Evolutionary conservation across 495 filamentous ascomycete species (phyloP).

Genomic region (Aspergillus ostianus): DNA sequence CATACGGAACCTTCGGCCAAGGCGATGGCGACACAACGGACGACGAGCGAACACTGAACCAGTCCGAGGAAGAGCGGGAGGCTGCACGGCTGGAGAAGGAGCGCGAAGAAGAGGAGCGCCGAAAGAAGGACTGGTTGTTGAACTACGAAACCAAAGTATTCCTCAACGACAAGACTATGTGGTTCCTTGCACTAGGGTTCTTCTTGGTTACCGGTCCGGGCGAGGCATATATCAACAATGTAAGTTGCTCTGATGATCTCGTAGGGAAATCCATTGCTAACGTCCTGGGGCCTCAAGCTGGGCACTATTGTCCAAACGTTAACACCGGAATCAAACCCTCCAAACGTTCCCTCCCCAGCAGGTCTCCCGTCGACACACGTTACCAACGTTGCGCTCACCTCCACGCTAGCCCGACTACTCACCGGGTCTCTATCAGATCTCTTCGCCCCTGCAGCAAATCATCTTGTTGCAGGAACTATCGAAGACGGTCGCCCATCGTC

Average conservation of each 20-base stretch:
- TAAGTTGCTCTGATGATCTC: conserved; percentile 18
- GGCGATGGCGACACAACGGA: conserved; percentile 29
- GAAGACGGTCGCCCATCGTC: conserved; percentile 28
- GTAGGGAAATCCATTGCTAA: background rate
- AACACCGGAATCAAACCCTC: conserved; percentile 57
- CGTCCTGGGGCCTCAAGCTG: conserved; percentile 42
- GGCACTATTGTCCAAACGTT: conserved; percentile 90
- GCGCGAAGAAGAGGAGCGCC: conserved; percentile 61
- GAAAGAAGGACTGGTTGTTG: conserved; percentile 80
- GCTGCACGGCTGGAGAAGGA: conserved; percentile 46
- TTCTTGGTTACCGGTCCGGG: conserved; percentile 92
- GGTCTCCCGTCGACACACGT: conserved; percentile 82
- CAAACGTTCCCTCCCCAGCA: conserved; percentile 51
- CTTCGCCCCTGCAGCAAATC: conserved; percentile 66
- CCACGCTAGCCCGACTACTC: conserved; percentile 81
- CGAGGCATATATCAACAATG: conserved; percentile 96
- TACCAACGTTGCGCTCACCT: conserved; percentile 84
- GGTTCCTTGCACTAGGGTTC: conserved; percentile 87
- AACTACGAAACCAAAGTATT: conserved; percentile 85
- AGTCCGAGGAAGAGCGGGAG: conserved; percentile 48
- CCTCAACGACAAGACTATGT: conserved; percentile 87
- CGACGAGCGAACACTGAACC: conserved; percentile 28
- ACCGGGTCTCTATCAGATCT: conserved; percentile 85
- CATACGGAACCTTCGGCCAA: conserved; percentile 55
- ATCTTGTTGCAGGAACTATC: conserved; percentile 38